These are phyloP conservation scores for Umbelopsis isabellina DNA, from an alignment of 192 early-diverging fungal species.

Conservation along the genomic window DNA sequence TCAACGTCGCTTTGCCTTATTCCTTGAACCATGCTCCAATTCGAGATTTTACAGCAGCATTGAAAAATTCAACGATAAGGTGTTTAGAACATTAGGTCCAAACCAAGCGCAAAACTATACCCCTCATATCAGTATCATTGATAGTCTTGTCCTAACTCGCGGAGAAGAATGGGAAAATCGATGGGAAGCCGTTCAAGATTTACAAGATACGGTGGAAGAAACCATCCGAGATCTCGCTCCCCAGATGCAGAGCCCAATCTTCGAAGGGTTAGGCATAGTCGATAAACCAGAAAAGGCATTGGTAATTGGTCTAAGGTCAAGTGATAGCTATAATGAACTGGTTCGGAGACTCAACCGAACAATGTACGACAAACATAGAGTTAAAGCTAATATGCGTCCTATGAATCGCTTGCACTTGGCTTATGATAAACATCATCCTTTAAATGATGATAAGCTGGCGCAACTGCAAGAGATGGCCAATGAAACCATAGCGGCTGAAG, in stretches of 20 bases:
- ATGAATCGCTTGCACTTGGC: constrained; percentile 40
- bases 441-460: background rate
- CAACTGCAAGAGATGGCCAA: constrained; percentile 29
- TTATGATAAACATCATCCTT: constrained; percentile 30
- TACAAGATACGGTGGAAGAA: constrained; percentile 30
- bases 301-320: constrained; percentile 22
- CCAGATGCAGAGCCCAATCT: constrained; percentile 23
- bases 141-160: constrained; percentile 29
- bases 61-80: constrained; percentile 35
- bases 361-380: constrained; percentile 21
- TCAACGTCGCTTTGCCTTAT: constrained; percentile 30
- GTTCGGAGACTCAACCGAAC: constrained; percentile 21
- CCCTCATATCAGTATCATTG: constrained; percentile 32
- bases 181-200: constrained; percentile 34
- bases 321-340: constrained; percentile 26
- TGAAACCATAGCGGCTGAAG: constrained; percentile 25
- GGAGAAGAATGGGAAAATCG: constrained; percentile 24
- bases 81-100: constrained; percentile 33
- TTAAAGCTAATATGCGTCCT: constrained; percentile 23
- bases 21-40: constrained; percentile 27
- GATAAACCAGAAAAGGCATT: constrained; percentile 37
- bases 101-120: constrained; percentile 40
- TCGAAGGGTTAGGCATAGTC: constrained; percentile 29
- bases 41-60: constrained; percentile 29
- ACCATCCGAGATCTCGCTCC: constrained; percentile 22